These are phyloP conservation scores for Terfezia claveryi DNA, from an alignment of 495 filamentous ascomycete species.

Conservation along the genomic window DNA sequence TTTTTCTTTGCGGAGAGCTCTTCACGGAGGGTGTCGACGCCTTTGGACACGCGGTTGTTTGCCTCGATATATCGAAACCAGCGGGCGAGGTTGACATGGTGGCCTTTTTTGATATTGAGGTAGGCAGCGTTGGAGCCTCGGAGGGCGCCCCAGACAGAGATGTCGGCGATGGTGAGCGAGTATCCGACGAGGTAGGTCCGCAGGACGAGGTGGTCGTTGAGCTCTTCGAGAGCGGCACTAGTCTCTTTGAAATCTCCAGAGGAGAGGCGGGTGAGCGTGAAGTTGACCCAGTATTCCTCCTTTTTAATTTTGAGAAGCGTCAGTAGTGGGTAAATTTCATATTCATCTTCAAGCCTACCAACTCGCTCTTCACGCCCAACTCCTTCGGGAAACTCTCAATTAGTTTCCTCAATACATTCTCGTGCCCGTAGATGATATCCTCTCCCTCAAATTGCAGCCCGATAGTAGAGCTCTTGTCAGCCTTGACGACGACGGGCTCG, in stretches of 20 bases:
- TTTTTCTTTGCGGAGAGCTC: constrained; percentile 39
- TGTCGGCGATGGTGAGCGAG: constrained; percentile 52
- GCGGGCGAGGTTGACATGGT: constrained; percentile 54
- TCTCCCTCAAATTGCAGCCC: constrained; percentile 26
- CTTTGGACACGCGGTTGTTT: constrained; percentile 14
- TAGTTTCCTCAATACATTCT: constrained; percentile 20
- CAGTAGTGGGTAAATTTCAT: constrained; percentile 6
- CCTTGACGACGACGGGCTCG: constrained; percentile 14
- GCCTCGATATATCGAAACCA: constrained; percentile 78
- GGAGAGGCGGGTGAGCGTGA: constrained; percentile 21
- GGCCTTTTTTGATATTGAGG: constrained; percentile 54
- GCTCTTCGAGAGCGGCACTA: constrained; percentile 26
- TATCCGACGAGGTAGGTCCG: constrained; percentile 76
- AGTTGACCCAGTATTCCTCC: constrained; percentile 11
- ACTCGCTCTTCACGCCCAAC: constrained; percentile 7
- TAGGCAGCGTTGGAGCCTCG: constrained; percentile 64
- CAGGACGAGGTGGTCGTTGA: constrained; percentile 70
- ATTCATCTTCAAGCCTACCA: constrained; percentile 18
- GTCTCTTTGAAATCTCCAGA: constrained; percentile 24
- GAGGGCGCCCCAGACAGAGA: constrained; percentile 64
- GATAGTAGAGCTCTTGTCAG: constrained; percentile 10
- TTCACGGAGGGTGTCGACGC: constrained; percentile 37
- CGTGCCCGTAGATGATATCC: constrained; percentile 18
- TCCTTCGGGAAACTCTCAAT: constrained; percentile 19
- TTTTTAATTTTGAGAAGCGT: constrained; percentile 6